These are phyloP conservation scores for Calocybe gambosa DNA, from an alignment of 1,284 basidiomycete species.

Conservation along the genomic window DNA sequence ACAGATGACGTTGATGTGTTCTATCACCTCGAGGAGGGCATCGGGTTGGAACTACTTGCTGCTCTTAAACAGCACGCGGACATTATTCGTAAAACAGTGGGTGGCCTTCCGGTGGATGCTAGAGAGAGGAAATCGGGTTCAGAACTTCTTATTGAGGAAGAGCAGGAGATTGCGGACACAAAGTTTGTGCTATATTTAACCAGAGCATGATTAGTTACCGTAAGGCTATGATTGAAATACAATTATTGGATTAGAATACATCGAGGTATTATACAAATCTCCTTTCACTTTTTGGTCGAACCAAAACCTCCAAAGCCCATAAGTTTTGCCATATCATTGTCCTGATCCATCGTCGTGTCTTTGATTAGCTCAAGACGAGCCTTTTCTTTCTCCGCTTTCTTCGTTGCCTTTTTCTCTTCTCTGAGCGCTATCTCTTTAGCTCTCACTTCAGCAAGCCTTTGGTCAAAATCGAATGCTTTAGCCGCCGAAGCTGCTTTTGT, in stretches of 20 bases:
- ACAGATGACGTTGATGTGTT: slow-evolving; percentile 93
- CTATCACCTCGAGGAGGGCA: slow-evolving; percentile 75
- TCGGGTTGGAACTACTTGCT: slow-evolving; percentile 60
- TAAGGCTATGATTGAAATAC: slow-evolving; percentile 26
- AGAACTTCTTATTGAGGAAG: slow-evolving; percentile 70
- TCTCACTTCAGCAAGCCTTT: slow-evolving; percentile 80
- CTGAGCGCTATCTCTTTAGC: slow-evolving; percentile 60
- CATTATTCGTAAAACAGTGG: slow-evolving; percentile 72
- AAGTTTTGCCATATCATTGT: slow-evolving; percentile 69
- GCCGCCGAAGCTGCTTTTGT: slow-evolving; percentile 75
- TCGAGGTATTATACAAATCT: neutral
- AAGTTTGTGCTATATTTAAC: slow-evolving; percentile 68
- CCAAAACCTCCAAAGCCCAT: slow-evolving; percentile 96
- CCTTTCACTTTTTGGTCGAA: slow-evolving; percentile 62
- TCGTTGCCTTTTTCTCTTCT: slow-evolving; percentile 65
- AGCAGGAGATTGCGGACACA: slow-evolving; percentile 81
- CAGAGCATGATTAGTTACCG: slow-evolving; percentile 12
- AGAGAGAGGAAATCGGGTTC: slow-evolving; percentile 43
- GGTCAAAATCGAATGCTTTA: slow-evolving; percentile 90
- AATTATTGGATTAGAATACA: slow-evolving; percentile 24
- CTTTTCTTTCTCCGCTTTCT: slow-evolving; percentile 68
- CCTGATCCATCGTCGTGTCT: slow-evolving; percentile 43
- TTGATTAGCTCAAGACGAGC: slow-evolving; percentile 57
- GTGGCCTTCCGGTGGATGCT: slow-evolving; percentile 63
- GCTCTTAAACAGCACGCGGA: slow-evolving; percentile 71